Base-by-base conservation (phyloP, 225 moss, liverwort and hornwort species). In the Bryoerythrophyllum caledonicum region DNA sequence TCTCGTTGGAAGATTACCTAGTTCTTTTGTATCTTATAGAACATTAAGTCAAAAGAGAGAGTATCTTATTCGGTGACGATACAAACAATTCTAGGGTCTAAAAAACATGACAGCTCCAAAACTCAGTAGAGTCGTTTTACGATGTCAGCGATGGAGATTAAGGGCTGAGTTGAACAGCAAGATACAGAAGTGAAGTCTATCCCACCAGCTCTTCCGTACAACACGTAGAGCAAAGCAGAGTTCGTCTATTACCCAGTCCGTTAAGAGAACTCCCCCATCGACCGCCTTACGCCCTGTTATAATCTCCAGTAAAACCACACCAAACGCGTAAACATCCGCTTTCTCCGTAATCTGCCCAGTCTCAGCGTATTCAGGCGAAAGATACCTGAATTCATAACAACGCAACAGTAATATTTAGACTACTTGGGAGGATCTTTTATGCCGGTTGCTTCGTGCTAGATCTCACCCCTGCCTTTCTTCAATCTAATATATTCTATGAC, bases 331-430 rank as follows among this genome's bases (percentile, higher is more conserved):
- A 25, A 90, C 90, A 38, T 90, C 90, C 20, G 90, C 88, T 78
- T 88, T 90, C 63, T 88, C 90, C 37, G 90, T 90, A 10, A 90
- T 90, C 58, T 90, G 90, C 56, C 90, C 90, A 37, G 87, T 85
- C 55, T 86, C 88, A 14, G 90, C 90, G 57, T 90, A 90, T 72
- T 90, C 90, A 10, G 90, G 90, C 2, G 90, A 88, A 48, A 90
- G 82, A 41, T 90, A 90, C 28, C 90, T 90, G 37, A 86, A 74
- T 32, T 55, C 26, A 68, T 26, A 62, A 65, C 60, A 71, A 76
- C 16, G 34, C 49, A 75, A 19, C 17, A 44, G 27, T 48, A 1
- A 76, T 63, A 56, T n/a, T 75, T 14, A 57, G 44, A 56, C 15
- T 21, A 28, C 65, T 28, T 15, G n/a, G 17, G 43, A 13, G 26